phyloP scores from a whole-genome alignment of 2,329 filamentous ascomycete species.

The Ascochyta rabiei region DNA sequence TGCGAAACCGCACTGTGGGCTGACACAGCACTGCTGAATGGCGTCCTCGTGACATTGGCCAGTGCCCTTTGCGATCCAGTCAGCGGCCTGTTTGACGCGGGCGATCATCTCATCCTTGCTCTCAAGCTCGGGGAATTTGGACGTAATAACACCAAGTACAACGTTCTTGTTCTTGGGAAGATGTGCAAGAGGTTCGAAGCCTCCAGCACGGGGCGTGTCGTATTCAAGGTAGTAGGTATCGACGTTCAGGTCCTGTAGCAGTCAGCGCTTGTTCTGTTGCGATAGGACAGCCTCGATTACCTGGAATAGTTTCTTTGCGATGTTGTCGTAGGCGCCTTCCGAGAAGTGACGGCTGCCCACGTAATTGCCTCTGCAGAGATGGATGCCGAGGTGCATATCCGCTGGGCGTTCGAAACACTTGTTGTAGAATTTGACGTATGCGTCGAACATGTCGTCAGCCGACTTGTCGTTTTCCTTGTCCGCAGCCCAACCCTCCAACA shows the following conservation, averaged over 20 bases:
- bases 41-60: slow-evolving; percentile 69
- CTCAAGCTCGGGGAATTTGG: slow-evolving; percentile 55
- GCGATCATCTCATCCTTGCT: slow-evolving; percentile 55
- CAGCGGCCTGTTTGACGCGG: slow-evolving; percentile 59
- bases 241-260: slow-evolving; percentile 43
- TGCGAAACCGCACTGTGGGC: slow-evolving; percentile 56
- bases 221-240: slow-evolving; percentile 53
- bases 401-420: slow-evolving; percentile 67
- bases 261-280: slow-evolving; percentile 4
- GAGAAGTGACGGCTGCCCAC: slow-evolving; percentile 55
- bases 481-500: slow-evolving; percentile 53
- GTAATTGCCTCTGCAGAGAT: slow-evolving; percentile 67
- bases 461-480: slow-evolving; percentile 71
- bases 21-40: slow-evolving; percentile 63
- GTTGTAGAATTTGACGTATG: slow-evolving; percentile 80
- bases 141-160: slow-evolving; percentile 55
- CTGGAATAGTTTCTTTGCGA: slow-evolving; percentile 52
- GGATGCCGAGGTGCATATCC: slow-evolving; percentile 78
- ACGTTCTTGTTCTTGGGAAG: slow-evolving; percentile 56
- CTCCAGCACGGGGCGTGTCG: slow-evolving; percentile 56
- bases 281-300: slow-evolving; percentile 18
- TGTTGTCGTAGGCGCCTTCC: slow-evolving; percentile 55
- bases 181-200: slow-evolving; percentile 54
- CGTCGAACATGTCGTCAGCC: slow-evolving; percentile 73
- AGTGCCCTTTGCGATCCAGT: slow-evolving; percentile 72